A percentile compares a stretch with the other conserved stretches of the same genome.
Evolutionary conservation across 495 filamentous ascomycete species (phyloP).

Genomic region (Beverwykella pulmonaria): DNA sequence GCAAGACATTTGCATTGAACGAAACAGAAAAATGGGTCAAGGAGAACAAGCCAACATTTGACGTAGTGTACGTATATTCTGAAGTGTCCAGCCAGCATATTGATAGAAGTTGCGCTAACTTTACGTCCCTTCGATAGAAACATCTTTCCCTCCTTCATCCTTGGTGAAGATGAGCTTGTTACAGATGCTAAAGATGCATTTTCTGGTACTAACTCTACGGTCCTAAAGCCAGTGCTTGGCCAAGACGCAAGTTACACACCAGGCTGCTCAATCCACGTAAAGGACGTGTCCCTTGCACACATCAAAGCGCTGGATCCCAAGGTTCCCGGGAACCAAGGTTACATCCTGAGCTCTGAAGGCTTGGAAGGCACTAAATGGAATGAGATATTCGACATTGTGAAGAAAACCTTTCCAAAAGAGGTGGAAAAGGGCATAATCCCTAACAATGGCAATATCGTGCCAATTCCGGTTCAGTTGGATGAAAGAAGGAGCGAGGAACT

Average conservation of each 20-base stretch:
- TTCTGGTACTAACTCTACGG: conserved; percentile 17
- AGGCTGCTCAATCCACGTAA: conserved; percentile 12
- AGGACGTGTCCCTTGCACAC: conserved; percentile 31
- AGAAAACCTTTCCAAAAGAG: conserved; percentile 9
- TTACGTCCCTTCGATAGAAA: conserved; percentile 12
- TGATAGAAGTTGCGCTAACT: neutral
- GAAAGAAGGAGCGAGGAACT: conserved; percentile 12
- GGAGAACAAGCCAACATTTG: conserved; percentile 49
- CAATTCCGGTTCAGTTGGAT: conserved; percentile 6
- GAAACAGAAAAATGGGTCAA: conserved; percentile 49
- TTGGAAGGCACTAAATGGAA: conserved; percentile 17
- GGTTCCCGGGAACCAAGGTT: conserved; percentile 28
- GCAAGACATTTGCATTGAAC: conserved; percentile 48
- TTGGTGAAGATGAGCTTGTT: conserved; percentile 51
- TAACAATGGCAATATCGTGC: conserved; percentile 15
- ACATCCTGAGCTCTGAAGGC: neutral
- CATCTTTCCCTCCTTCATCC: conserved; percentile 52
- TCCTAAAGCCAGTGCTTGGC: neutral
- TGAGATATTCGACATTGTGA: conserved; percentile 12
- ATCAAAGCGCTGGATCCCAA: conserved; percentile 24
- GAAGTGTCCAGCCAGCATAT: neutral
- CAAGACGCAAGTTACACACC: neutral
- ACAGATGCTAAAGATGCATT: conserved; percentile 41
- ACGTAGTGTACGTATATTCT: conserved; percentile 44
- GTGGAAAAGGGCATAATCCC: conserved; percentile 17